These are phyloP conservation scores for Lonicera japonica DNA, from an alignment of 129 eudicot species.

Conservation along the genomic window DNA sequence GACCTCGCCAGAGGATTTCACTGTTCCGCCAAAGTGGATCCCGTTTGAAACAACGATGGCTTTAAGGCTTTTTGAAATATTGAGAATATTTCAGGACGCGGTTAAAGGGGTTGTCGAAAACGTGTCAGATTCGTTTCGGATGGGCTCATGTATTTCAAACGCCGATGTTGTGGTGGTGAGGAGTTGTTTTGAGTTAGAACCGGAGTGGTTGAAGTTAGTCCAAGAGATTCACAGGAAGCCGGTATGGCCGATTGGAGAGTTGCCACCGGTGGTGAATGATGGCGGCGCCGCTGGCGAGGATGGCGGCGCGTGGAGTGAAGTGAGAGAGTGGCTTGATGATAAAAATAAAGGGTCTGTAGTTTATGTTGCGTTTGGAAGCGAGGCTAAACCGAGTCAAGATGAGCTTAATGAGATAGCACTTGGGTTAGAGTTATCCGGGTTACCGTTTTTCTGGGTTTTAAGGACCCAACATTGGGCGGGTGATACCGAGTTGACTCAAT, in stretches of 20 bases:
- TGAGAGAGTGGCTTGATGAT: conserved; percentile 19
- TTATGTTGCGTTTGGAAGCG: conserved; percentile 32
- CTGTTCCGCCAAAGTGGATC: neutral
- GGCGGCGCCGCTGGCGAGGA: neutral
- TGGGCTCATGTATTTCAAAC: neutral
- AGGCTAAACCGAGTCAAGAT: conserved; percentile 31
- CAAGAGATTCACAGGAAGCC: neutral
- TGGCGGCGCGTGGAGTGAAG: neutral
- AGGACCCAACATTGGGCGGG: conserved; percentile 19
- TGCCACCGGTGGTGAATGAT: neutral
- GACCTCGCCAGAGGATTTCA: neutral
- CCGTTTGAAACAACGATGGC: neutral
- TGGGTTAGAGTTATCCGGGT: conserved; percentile 26
- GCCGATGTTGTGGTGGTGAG: neutral
- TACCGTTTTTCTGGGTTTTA: conserved; percentile 23
- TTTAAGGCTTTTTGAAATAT: neutral
- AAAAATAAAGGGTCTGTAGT: conserved; percentile 28
- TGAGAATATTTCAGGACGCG: neutral
- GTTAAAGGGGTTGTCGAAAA: neutral
- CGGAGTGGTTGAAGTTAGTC: neutral
- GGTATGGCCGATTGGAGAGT: neutral
- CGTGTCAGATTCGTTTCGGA: neutral
- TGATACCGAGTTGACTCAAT: conserved; percentile 13
- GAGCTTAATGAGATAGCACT: conserved; percentile 36
- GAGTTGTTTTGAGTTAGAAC: neutral